phyloP scores from a whole-genome alignment of 352 stramenopile species.

The Plasmopara viticola region DNA sequence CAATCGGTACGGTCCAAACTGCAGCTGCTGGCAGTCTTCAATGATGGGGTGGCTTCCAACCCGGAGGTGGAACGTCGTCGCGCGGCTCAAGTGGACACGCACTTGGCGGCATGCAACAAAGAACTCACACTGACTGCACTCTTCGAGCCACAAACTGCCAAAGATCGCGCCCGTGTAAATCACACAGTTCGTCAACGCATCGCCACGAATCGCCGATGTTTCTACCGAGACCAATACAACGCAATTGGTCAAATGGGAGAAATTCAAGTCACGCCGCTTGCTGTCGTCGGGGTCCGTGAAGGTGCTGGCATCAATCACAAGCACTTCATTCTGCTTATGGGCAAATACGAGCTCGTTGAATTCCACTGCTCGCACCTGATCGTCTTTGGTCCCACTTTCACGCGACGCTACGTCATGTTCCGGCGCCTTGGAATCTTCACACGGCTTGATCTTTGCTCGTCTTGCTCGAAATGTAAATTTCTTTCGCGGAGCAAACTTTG shows the following conservation, averaged over 20 bases:
- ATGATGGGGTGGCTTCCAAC: constrained; percentile 87
- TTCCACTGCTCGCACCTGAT: not conserved
- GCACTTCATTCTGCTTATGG: constrained; percentile 50
- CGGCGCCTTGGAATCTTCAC: constrained; percentile 17
- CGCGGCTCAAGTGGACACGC: constrained; percentile 68
- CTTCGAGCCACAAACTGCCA: constrained; percentile 80
- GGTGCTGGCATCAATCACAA: constrained; percentile 57
- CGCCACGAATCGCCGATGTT: constrained; percentile 69
- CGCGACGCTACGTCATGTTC: not conserved
- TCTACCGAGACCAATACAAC: constrained; percentile 56
- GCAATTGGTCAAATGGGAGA: constrained; percentile 67
- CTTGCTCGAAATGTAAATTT: constrained; percentile 73
- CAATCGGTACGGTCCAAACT: constrained; percentile 74
- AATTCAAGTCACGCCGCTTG: constrained; percentile 62
- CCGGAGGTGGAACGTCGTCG: constrained; percentile 73
- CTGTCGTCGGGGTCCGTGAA: constrained; percentile 25
- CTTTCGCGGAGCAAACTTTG: constrained; percentile 69
- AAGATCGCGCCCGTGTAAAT: constrained; percentile 77
- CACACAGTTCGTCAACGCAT: constrained; percentile 59
- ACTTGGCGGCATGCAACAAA: constrained; percentile 81
- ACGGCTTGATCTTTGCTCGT: constrained; percentile 9
- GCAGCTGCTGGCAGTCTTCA: constrained; percentile 80
- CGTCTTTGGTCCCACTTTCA: no score
- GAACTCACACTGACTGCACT: constrained; percentile 73
- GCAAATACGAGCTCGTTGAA: constrained; percentile 51